These are phyloP conservation scores for Magnusiomyces tetraspermus DNA, from an alignment of 1,139 yeast genomes.

Conservation along the genomic window DNA sequence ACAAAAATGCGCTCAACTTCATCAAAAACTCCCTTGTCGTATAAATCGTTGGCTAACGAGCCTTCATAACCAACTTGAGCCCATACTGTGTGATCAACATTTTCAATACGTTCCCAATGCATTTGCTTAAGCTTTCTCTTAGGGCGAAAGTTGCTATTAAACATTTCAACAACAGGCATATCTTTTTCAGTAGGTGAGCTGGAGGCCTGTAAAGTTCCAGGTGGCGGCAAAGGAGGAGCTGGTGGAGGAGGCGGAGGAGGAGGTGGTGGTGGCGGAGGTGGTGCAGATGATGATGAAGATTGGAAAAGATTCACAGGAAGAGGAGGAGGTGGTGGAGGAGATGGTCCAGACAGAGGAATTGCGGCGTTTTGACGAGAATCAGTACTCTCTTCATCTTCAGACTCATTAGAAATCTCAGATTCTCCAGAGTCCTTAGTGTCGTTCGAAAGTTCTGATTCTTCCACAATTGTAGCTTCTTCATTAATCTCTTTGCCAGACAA, in stretches of 20 bases:
- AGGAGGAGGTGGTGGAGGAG: conserved; percentile 21
- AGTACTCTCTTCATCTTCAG: no score
- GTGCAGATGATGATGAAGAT: no score
- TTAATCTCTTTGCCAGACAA: no score
- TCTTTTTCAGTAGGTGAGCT: conserved; percentile 19
- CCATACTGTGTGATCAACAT: conserved; percentile 76
- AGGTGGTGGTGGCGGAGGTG: conserved; percentile 27
- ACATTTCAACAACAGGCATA: conserved; percentile 18
- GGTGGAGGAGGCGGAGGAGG: conserved; percentile 26
- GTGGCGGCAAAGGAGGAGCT: conserved; percentile 20
- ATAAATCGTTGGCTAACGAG: conserved; percentile 44
- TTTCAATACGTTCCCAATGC: conserved; percentile 81
- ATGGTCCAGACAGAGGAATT: no score
- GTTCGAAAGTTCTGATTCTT: no score
- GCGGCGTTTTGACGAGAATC: no score
- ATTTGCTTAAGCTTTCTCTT: conserved; percentile 71
- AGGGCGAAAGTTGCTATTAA: conserved; percentile 37
- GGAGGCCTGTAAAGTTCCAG: conserved; percentile 19
- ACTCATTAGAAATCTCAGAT: no score
- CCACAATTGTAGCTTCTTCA: no score
- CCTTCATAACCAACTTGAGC: conserved; percentile 42
- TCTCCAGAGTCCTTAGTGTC: no score
- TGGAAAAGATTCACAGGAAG: conserved; percentile 15
- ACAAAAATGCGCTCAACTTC: conserved; percentile 76
- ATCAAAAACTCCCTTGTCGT: conserved; percentile 60